Conservation (phyloP, 1,284 basidiomycete species). For the Meira nashicola region DNA sequence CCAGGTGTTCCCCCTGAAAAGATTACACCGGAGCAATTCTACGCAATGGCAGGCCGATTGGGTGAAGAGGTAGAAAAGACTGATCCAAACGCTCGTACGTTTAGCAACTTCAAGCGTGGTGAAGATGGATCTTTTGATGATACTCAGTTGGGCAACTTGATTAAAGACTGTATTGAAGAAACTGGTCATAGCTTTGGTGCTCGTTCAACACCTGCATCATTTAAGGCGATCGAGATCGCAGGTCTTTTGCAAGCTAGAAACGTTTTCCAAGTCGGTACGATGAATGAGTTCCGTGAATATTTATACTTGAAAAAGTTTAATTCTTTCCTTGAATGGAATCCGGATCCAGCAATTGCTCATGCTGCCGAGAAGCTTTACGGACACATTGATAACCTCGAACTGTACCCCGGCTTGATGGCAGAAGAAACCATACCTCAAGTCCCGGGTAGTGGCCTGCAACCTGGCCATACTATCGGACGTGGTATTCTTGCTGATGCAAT, state of each 20-base stretch:
- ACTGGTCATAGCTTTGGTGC: conserved; percentile 74
- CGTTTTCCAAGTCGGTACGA: conserved; percentile 72
- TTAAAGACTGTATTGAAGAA: conserved; percentile 55
- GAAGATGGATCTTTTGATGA: conserved; percentile 65
- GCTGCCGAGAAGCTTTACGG: conserved; percentile 63
- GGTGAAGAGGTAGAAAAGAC: neutral
- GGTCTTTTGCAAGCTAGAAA: conserved; percentile 69
- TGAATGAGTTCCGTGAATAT: conserved; percentile 73
- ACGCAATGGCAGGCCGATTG: conserved; percentile 50
- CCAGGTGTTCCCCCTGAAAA: conserved; percentile 38
- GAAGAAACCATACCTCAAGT: conserved; percentile 72
- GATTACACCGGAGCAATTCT: conserved; percentile 65
- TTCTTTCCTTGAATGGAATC: conserved; percentile 72
- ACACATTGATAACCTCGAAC: conserved; percentile 69
- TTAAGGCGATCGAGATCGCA: conserved; percentile 75
- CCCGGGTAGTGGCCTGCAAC: conserved; percentile 67
- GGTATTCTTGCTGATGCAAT: conserved; percentile 82
- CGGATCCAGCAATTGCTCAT: conserved; percentile 65
- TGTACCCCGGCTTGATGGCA: conserved; percentile 60
- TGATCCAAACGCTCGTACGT: conserved; percentile 61
- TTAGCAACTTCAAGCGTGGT: conserved; percentile 61
- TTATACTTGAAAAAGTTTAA: conserved; percentile 26
- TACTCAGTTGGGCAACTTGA: conserved; percentile 61
- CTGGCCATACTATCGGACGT: conserved; percentile 78
- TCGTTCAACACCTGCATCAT: conserved; percentile 66